Base-by-base conservation (phyloP, 2,329 filamentous ascomycete species). In the Cladosporium sp. region DNA sequence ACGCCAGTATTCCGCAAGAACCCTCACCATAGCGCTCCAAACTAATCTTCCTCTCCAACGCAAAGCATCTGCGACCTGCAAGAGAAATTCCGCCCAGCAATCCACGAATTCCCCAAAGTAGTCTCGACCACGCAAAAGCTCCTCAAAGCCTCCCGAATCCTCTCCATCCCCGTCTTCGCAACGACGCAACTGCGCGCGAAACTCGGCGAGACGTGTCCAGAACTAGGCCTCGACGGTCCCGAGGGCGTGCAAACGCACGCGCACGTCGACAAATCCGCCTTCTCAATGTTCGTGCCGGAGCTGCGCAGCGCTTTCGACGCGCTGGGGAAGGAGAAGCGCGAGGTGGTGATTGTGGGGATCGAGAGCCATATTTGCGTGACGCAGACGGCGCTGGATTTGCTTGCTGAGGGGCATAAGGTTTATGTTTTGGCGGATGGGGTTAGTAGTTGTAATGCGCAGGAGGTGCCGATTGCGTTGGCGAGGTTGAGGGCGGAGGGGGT, bases 361-460 rank as follows among this genome's bases (percentile, higher is more conserved):
- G 92, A 97, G 71, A 81, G 82, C 35, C 92, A 97, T 71, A 93
- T 97, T 66, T 97, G 92, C 74, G 83, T 97, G 25, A 91, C 88
- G 53, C 92, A 97, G 76, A 96, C 92, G 36, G 82, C 88, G 13
- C 76, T 96, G 36, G 92, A 96, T 72, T 72, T 95, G 42, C 72
- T 93, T 38, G 73, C 75, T 18, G 77, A 78, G 1, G 90, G 90
- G 1, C 88, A 95, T 68, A 75, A 76, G 47, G 92, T 96, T 6
- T 95, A 94, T 67, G 74, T 97, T 33, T 75, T 96, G 27, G 88
- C 90, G 46, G 92, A 97, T 68, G 92, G 83, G 27, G 91, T 97
- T 36, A 91, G 86, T 63, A 92, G 86, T 70, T 89, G 87, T 67
- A 95, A 96, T 71, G 72, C 75, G 15, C 83, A 87, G 63, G 92